These are phyloP conservation scores for Waltergamsia citrina DNA, from an alignment of 2,329 filamentous ascomycete genomes.

Conservation along the genomic window DNA sequence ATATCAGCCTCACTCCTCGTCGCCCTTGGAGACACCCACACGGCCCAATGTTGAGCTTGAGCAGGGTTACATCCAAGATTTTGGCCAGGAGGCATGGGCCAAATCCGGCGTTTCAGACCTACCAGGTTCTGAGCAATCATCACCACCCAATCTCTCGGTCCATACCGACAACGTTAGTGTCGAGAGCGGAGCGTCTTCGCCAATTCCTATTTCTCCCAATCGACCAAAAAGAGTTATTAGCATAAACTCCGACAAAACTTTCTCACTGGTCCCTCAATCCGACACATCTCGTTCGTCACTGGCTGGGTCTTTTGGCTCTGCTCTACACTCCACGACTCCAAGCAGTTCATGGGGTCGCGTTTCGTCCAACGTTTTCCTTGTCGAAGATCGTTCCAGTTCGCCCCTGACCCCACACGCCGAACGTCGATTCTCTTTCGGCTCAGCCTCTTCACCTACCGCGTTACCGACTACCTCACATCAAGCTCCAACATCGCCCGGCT, in stretches of 20 bases:
- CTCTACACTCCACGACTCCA: slow-evolving; percentile 33
- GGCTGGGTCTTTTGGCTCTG: slow-evolving; percentile 24
- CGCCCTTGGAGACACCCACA: no score
- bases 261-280: slow-evolving; percentile 35
- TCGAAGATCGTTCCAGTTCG: slow-evolving; percentile 37
- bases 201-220: slow-evolving; percentile 8
- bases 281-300: slow-evolving; percentile 12
- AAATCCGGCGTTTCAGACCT: slow-evolving; percentile 7
- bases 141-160: slow-evolving; percentile 1
- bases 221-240: slow-evolving; percentile 29
- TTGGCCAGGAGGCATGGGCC: not conserved
- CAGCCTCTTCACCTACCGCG: slow-evolving; percentile 8
- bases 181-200: slow-evolving; percentile 6
- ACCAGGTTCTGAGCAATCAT: slow-evolving; percentile 2
- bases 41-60: slow-evolving; percentile 1
- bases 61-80: not conserved
- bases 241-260: slow-evolving; percentile 48
- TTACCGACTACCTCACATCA: slow-evolving; percentile 9
- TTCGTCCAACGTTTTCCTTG: slow-evolving; percentile 34
- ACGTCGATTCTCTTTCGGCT: slow-evolving; percentile 12
- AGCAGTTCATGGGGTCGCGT: slow-evolving; percentile 37
- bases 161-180: slow-evolving; percentile 3
- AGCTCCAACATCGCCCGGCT: slow-evolving; percentile 26
- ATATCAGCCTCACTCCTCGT: not conserved
- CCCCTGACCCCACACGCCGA: slow-evolving; percentile 38